Percentiles rank a stretch among this genome's conserved stretches.
These are phyloP conservation scores for Pichia sp. DNA, from an alignment of 1,139 yeast species.

Conservation along the genomic window DNA sequence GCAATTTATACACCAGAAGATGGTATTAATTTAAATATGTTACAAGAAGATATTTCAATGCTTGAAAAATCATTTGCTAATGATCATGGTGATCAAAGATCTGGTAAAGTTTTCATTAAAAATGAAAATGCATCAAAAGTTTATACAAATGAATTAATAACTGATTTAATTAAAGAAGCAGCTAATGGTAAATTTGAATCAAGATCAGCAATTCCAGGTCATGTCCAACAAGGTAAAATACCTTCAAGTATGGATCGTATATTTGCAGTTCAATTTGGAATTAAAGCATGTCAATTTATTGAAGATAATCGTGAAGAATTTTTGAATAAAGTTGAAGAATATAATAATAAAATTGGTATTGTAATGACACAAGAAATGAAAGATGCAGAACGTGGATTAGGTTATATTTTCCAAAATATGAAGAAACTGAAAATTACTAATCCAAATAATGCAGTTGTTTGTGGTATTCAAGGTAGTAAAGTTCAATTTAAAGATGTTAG, in stretches of 20 bases:
- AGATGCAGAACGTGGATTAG: slow-evolving; percentile 30
- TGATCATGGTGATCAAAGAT: slow-evolving; percentile 76
- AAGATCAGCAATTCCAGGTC: slow-evolving; percentile 75
- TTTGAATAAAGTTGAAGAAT: neutral
- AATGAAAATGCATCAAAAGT: slow-evolving; percentile 66
- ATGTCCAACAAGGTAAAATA: slow-evolving; percentile 76
- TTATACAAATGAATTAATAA: slow-evolving; percentile 57
- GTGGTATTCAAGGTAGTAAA: slow-evolving; percentile 63
- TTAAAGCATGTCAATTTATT: slow-evolving; percentile 62
- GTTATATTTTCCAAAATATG: slow-evolving; percentile 21
- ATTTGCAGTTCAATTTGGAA: slow-evolving; percentile 61
- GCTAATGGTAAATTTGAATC: slow-evolving; percentile 65
- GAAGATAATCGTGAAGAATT: slow-evolving; percentile 34
- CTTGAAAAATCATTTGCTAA: slow-evolving; percentile 60
- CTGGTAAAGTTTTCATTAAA: slow-evolving; percentile 66
- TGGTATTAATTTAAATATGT: slow-evolving; percentile 61
- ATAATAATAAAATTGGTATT: slow-evolving; percentile 24
- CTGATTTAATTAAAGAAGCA: slow-evolving; percentile 60
- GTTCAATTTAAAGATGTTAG: slow-evolving; percentile 49
- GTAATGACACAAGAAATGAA: slow-evolving; percentile 28
- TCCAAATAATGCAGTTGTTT: slow-evolving; percentile 47
- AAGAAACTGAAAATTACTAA: slow-evolving; percentile 22
- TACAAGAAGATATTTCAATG: slow-evolving; percentile 70
- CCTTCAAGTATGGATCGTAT: slow-evolving; percentile 77
- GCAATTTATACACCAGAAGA: slow-evolving; percentile 93